These are phyloP conservation scores for Hypocreales sp. DNA, from an alignment of 2,329 filamentous ascomycete species.

Conservation along the genomic window DNA sequence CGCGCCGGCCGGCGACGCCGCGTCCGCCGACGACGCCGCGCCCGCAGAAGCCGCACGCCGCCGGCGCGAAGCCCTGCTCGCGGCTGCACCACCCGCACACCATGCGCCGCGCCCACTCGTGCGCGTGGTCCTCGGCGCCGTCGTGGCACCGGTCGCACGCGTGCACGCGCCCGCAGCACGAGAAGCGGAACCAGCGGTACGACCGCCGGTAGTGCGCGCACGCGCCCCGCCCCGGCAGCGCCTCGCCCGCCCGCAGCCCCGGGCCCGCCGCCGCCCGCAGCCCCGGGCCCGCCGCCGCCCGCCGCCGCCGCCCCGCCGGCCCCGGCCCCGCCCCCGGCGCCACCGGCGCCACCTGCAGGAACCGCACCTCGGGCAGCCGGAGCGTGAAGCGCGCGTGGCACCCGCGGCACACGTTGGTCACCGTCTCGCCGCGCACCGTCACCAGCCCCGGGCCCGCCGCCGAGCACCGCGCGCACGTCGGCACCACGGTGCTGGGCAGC, in stretches of 20 bases:
- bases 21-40: constrained; percentile 53
- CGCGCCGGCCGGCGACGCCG: constrained; percentile 49
- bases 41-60: constrained; percentile 62
- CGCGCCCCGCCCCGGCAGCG: constrained; percentile 34
- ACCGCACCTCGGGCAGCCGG: constrained; percentile 63
- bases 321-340: constrained; percentile 22
- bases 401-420: constrained; percentile 60
- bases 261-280: constrained; percentile 34
- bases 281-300: constrained; percentile 18
- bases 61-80: constrained; percentile 65
- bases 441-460: constrained; percentile 51
- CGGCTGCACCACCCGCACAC: constrained; percentile 67
- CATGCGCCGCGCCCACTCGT: constrained; percentile 76
- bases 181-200: constrained; percentile 51
- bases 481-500: constrained; percentile 64
- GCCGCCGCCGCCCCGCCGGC: constrained; percentile 22
- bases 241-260: constrained; percentile 39
- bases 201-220: constrained; percentile 43
- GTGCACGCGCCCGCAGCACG: constrained; percentile 42
- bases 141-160: constrained; percentile 66
- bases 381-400: constrained; percentile 73
- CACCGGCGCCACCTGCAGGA: constrained; percentile 46
- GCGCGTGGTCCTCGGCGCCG: constrained; percentile 49
- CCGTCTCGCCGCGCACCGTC: constrained; percentile 58
- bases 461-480: constrained; percentile 65